A percentile compares a stretch with the other conserved stretches of the same genome.
These are phyloP conservation scores for Kwoniella mangroviensis DNA, from an alignment of 768 basidiomycete genomes.

Conservation along the genomic window DNA sequence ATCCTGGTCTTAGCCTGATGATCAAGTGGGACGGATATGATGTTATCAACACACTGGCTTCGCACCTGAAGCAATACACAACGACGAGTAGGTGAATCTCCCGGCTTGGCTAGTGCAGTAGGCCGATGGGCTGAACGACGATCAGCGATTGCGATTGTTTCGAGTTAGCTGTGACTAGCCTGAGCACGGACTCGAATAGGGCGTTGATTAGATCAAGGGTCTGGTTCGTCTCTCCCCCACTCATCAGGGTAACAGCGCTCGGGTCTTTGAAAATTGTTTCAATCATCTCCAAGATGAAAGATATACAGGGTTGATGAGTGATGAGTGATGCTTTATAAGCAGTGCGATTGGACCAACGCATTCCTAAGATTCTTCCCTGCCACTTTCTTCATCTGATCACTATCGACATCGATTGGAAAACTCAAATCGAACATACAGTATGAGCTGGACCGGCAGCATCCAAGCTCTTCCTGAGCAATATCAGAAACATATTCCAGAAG, in stretches of 20 bases:
- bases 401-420: not conserved
- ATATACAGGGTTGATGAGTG: not conserved
- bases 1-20: not conserved
- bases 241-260: not conserved
- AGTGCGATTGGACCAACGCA: slow-evolving; percentile 1
- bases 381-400: not conserved
- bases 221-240: not conserved
- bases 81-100: no score
- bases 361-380: not conserved
- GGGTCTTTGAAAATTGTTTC: not conserved
- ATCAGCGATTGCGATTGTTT: not conserved
- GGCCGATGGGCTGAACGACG: not conserved
- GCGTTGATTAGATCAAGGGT: not conserved
- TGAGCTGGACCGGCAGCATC: slow-evolving; percentile 1
- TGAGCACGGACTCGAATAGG: not conserved
- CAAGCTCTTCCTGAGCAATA: slow-evolving; percentile 4
- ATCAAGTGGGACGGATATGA: not conserved
- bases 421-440: not conserved
- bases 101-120: no score
- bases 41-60: not conserved
- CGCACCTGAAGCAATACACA: not conserved
- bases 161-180: not conserved
- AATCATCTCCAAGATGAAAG: not conserved
- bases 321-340: slow-evolving; percentile 5
- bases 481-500: slow-evolving; percentile 4